Base-by-base conservation (phyloP, 257 asterid genomes). In the Penstemon eatonii region DNA sequence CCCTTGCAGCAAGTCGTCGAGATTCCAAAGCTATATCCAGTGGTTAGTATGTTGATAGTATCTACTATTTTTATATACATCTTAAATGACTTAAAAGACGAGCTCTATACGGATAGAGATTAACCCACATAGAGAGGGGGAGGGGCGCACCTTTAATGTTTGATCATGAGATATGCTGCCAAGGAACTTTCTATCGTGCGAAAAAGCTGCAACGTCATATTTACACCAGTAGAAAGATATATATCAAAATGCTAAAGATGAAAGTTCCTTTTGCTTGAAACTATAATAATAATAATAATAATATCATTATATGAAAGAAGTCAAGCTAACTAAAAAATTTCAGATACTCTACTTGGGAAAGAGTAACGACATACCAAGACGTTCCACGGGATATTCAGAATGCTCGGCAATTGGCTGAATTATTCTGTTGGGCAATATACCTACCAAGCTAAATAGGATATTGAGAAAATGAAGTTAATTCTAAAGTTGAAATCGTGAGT, bases 381-480 rank as follows among this genome's bases (percentile, higher is more conserved):
- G 89, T 65, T 93, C 99, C 64, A 93, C 85, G 6, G 97, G 88
- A 74, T 74, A 78, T 63, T 90, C 89, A 10, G 99, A 93, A 75
- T 93, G 97, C 84, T 86, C 96, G 1, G 92, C 96, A 65, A 93
- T 82, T 73, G 97, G 97, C 79, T 93, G 97, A 63, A 93, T 88
- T 70, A 90, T 79, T 86, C 86, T 85, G 87, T 90, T 93, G 39
- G 99, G 97, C 58, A 93, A 78, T 80, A 88, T 84, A 71, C 94
- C 90, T 6, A 93, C 86, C 88, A 93, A 76, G 75, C 97, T 93
- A 78, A 54, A 81, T 49, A 77, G 63, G 47, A 49, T 72, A 65
- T 6, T 71, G 63, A 12, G 45, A 56, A 69, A 45, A 18, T 38
- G 72, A 39, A 70, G 69, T 61, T 36, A 57, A 58, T 33, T n/a